Evolutionary conservation across 2,329 filamentous ascomycete genomes (phyloP).

Genomic region (Basipetospora chlamydospora): DNA sequence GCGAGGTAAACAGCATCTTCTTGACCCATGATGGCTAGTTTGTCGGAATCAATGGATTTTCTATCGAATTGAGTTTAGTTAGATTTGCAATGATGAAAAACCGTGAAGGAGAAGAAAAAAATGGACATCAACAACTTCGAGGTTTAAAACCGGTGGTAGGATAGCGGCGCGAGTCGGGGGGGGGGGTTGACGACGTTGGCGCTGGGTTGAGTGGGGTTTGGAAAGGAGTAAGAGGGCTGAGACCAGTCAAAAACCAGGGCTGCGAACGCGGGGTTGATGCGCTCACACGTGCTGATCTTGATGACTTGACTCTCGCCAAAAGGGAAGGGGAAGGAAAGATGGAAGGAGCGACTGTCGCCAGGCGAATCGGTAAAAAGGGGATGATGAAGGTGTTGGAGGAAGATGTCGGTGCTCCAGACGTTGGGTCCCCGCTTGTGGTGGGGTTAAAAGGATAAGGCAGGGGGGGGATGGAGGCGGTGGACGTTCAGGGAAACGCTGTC

Average conservation of each 20-base stretch:
- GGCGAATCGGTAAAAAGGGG: background rate
- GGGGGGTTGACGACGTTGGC: too few relatives aligned
- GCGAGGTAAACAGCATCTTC: slow-evolving; percentile 99
- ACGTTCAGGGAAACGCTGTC: background rate
- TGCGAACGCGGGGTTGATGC: background rate
- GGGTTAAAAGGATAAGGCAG: slow-evolving; percentile 1
- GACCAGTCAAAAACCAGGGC: background rate
- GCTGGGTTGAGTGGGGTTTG: too few relatives aligned
- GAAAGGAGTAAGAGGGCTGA: background rate
- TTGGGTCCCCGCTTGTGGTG: slow-evolving; percentile 5
- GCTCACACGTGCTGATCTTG: background rate
- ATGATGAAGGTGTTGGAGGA: background rate
- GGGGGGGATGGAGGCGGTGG: background rate
- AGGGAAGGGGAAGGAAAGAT: background rate
- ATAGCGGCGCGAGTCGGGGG: too few relatives aligned
- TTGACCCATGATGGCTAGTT: slow-evolving; percentile 61
- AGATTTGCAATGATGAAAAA: background rate
- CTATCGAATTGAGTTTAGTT: background rate
- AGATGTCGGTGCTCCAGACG: slow-evolving; percentile 1
- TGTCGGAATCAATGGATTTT: slow-evolving; percentile 1
- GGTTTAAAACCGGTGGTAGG: too few relatives aligned
- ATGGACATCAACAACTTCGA: background rate
- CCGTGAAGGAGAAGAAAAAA: background rate
- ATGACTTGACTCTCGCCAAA: too few relatives aligned
- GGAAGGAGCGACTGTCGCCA: background rate